Base-by-base conservation (phyloP, 768 basidiomycete species). In the Amanita inopinata region DNA sequence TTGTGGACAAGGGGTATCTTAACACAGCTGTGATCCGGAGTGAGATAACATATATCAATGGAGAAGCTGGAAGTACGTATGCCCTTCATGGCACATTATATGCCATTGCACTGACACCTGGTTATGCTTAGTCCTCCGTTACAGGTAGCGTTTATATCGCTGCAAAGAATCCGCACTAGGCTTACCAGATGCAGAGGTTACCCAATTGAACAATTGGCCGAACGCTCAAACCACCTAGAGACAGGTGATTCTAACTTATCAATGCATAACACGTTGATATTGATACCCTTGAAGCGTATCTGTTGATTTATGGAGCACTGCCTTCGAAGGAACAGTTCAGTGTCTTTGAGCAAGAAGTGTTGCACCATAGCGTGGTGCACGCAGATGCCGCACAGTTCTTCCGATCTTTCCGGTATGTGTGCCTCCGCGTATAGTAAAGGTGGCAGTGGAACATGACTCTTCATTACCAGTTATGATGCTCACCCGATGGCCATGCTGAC, bases 401-500 rank as follows among this genome's bases (percentile, higher is more conserved):
- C 63, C 68, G 74, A 25, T 71, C 80, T 19, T 84, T 83, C 63
- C 66, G 79, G 78, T 73, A 37, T 37, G 61, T 17, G n/a, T n/a
- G n/a, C n/a, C n/a, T n/a, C n/a, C n/a, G n/a, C n/a, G n/a, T n/a
- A n/a, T n/a, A n/a, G n/a, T n/a, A n/a, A n/a, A n/a, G n/a, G n/a
- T n/a, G n/a, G n/a, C n/a, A n/a, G n/a, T n/a, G n/a, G n/a, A n/a
- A n/a, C n/a, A n/a, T 48, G 4, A 5, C 31, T 33, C 11, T 38
- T 12, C 34, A 33, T 33, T 45, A n/a, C n/a, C 44, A 86, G 88
- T 38, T 89, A 90, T 56, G 90, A 93, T 48, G 84, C 90, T 1
- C 90, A 93, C 53, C 90, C 90, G 0, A 92, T 91, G 89, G 78
- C 85, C 14, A 91, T 92, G 49, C 69, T 91, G 33, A 88, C 83